Percentiles rank a stretch among this genome's conserved stretches.
Conservation (phyloP, 2,329 filamentous ascomycete genomes). For the Pyrenophora tritici-repentis region DNA sequence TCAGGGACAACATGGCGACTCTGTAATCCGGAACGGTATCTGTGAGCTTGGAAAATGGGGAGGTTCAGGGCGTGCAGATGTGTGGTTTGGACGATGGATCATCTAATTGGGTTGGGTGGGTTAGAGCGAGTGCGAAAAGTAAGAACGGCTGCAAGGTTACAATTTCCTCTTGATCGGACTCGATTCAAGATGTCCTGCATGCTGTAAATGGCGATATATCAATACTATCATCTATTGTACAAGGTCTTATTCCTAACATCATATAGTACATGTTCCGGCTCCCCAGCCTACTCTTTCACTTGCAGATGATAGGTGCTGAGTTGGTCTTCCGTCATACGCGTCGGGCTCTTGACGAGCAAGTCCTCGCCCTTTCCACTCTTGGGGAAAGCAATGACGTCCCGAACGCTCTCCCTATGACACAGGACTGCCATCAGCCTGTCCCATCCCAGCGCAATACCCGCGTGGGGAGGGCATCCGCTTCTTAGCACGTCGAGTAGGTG, state of each 20-base stretch:
- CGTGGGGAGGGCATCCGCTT: constrained; percentile 90
- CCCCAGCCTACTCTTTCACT: constrained; percentile 4
- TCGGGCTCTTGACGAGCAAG: constrained; percentile 77
- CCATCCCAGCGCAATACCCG: constrained; percentile 90
- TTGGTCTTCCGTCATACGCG: constrained; percentile 65
- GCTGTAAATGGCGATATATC: no score
- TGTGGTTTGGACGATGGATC: no score
- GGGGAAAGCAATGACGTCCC: constrained; percentile 96
- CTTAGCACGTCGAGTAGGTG: constrained; percentile 83
- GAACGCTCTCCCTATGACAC: constrained; percentile 74
- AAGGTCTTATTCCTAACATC: background rate
- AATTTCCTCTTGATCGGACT: no score
- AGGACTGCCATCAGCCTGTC: constrained; percentile 84
- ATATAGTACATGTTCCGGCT: background rate
- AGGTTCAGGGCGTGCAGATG: no score
- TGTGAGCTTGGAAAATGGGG: no score
- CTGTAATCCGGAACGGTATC: no score
- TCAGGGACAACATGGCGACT: no score
- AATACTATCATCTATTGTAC: background rate
- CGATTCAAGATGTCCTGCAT: no score
- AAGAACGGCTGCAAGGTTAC: no score
- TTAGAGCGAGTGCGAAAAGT: no score
- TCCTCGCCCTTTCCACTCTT: constrained; percentile 93
- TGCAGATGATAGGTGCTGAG: constrained; percentile 64
- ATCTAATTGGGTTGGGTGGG: no score